Evolutionary conservation across 495 filamentous ascomycete species (phyloP).

Genomic region (Cercophora samala): DNA sequence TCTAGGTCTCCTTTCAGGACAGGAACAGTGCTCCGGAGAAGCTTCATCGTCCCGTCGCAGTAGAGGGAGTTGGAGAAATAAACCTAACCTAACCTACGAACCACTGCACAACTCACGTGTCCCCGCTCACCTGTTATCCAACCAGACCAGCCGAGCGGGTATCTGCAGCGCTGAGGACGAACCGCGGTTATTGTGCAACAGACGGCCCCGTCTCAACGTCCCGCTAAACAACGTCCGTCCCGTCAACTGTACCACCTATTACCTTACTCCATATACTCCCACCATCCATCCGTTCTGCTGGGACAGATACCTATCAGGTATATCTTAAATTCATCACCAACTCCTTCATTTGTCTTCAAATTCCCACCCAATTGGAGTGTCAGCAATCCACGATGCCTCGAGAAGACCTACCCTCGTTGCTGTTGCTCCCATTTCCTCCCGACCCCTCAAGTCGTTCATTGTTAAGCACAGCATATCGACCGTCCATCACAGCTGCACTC

Average conservation of each 20-base stretch:
- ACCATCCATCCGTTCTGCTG: background rate
- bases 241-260: background rate
- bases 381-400: constrained; percentile 15
- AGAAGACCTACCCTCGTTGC: constrained; percentile 45
- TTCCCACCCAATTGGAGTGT: background rate
- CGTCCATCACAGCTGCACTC: constrained; percentile 48
- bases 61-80: background rate
- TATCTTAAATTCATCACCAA: background rate
- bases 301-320: background rate
- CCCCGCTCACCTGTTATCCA: background rate
- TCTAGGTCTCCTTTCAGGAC: background rate
- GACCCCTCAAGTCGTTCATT: constrained; percentile 41
- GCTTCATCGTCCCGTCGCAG: background rate
- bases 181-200: background rate
- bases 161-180: background rate
- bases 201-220: background rate
- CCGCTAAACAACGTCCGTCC: background rate
- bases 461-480: constrained; percentile 55
- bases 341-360: background rate
- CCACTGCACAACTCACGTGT: background rate
- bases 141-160: background rate
- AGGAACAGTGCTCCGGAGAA: background rate
- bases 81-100: background rate
- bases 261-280: no score
- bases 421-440: constrained; percentile 58